These are phyloP conservation scores for Ganoderma leucocontextum DNA, from an alignment of 1,284 basidiomycete species.

Conservation along the genomic window DNA sequence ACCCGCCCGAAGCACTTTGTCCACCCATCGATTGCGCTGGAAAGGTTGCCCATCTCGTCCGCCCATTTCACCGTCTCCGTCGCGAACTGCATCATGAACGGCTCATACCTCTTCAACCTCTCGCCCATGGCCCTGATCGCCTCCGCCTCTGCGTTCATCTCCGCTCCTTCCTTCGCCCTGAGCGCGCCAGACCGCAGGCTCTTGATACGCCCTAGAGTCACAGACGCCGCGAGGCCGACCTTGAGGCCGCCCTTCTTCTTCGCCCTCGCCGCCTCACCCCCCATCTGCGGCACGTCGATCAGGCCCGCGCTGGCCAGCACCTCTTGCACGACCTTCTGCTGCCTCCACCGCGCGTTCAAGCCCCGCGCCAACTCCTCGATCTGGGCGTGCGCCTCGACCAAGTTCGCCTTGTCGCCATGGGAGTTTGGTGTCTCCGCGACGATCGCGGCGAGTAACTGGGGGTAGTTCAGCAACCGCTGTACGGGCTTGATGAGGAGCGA, in stretches of 20 bases:
- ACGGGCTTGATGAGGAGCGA: slow-evolving; percentile 92
- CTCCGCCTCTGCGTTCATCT: slow-evolving; percentile 57
- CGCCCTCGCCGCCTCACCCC: slow-evolving; percentile 46
- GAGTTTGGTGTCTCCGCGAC: slow-evolving; percentile 79
- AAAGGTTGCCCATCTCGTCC: slow-evolving; percentile 52
- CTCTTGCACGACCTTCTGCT: slow-evolving; percentile 86
- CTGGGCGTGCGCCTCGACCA: slow-evolving; percentile 61
- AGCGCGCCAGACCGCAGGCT: slow-evolving; percentile 45
- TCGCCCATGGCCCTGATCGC: slow-evolving; percentile 61
- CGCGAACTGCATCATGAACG: slow-evolving; percentile 66
- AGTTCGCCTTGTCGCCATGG: slow-evolving; percentile 72
- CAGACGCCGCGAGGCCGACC: slow-evolving; percentile 59
- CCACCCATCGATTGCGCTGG: slow-evolving; percentile 63
- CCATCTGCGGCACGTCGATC: slow-evolving; percentile 47
- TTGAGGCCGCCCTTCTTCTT: slow-evolving; percentile 46
- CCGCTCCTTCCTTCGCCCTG: slow-evolving; percentile 46
- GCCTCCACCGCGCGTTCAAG: slow-evolving; percentile 87
- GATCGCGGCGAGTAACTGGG: slow-evolving; percentile 87
- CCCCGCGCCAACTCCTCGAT: slow-evolving; percentile 84
- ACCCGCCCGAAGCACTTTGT: slow-evolving; percentile 69
- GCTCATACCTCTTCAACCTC: slow-evolving; percentile 54
- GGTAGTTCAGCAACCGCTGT: slow-evolving; percentile 91
- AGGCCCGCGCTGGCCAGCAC: slow-evolving; percentile 55
- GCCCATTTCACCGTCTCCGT: slow-evolving; percentile 69
- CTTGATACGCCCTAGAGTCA: slow-evolving; percentile 68